These are phyloP conservation scores for Apophysomyces elegans DNA, from an alignment of 371 early-diverging fungal genomes.

Conservation along the genomic window DNA sequence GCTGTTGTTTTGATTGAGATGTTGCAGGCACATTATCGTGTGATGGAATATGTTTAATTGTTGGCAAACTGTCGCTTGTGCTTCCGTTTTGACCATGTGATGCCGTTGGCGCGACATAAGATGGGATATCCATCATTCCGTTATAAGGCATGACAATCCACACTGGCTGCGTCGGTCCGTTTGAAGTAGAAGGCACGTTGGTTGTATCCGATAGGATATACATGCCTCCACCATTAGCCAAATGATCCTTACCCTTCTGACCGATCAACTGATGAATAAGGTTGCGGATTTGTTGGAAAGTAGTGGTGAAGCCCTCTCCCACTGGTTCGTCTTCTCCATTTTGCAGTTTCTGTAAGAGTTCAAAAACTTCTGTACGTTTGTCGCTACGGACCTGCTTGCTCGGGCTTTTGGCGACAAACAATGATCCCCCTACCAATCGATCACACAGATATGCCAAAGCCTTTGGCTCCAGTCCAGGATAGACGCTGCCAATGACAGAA, in stretches of 20 bases:
- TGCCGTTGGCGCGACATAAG: neutral
- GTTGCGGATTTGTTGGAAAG: constrained; percentile 32
- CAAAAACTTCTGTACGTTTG: constrained; percentile 23
- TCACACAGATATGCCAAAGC: constrained; percentile 36
- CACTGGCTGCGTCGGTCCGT: constrained; percentile 12
- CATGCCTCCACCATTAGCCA: constrained; percentile 2
- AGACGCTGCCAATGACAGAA: constrained; percentile 20
- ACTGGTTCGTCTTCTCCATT: constrained; percentile 23
- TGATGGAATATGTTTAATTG: too few species aligned
- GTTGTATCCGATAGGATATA: neutral
- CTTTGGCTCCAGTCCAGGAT: constrained; percentile 18
- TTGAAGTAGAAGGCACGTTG: constrained; percentile 10
- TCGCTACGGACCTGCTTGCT: constrained; percentile 9
- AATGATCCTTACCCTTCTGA: neutral
- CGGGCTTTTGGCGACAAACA: constrained; percentile 30
- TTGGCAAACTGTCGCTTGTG: neutral
- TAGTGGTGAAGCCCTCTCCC: constrained; percentile 19
- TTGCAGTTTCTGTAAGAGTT: constrained; percentile 34
- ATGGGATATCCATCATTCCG: constrained; percentile 23
- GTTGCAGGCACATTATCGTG: too few species aligned
- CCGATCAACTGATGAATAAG: constrained; percentile 31
- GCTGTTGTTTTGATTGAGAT: too few species aligned
- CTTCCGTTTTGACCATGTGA: neutral
- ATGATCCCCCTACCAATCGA: constrained; percentile 38
- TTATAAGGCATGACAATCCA: constrained; percentile 28